Conservation (phyloP, 495 filamentous ascomycete species). For the Penicillium flavigenum region DNA sequence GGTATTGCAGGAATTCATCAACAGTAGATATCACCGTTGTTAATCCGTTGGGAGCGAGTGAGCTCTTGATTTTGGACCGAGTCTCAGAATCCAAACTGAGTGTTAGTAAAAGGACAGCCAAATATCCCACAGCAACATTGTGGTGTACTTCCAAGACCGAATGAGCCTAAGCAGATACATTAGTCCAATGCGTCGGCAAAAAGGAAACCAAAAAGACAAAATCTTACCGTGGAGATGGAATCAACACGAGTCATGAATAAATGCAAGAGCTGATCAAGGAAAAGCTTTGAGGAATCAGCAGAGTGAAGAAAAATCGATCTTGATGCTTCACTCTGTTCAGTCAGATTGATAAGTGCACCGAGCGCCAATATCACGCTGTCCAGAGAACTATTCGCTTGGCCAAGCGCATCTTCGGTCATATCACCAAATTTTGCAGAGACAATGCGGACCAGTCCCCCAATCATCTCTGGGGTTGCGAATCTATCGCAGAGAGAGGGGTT, state of each 20-base stretch:
- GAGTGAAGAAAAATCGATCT: constrained; percentile 40
- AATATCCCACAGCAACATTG: constrained; percentile 88
- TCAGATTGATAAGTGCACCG: constrained; percentile 86
- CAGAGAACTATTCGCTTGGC: constrained; percentile 51
- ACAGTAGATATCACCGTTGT: constrained; percentile 69
- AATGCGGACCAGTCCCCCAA: constrained; percentile 57
- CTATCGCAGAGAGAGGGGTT: constrained; percentile 62
- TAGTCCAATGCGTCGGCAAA: constrained; percentile 1
- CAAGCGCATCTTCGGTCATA: constrained; percentile 39
- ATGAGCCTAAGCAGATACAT: constrained; percentile 58
- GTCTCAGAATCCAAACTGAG: constrained; percentile 63
- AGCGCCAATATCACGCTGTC: constrained; percentile 76
- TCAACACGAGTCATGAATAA: constrained; percentile 43
- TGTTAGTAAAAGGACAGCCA: constrained; percentile 80
- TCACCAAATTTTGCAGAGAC: constrained; percentile 41
- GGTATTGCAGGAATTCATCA: constrained; percentile 78
- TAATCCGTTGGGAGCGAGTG: constrained; percentile 60
- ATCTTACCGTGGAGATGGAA: constrained; percentile 48
- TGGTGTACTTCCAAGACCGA: constrained; percentile 79
- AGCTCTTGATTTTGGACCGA: constrained; percentile 47
- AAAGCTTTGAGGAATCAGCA: constrained; percentile 20
- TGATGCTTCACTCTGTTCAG: constrained; percentile 66
- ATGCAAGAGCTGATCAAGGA: constrained; percentile 45
- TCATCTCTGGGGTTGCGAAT: constrained; percentile 58
- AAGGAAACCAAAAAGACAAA: neutral